Percentiles rank a stretch among this genome's conserved stretches.
Evolutionary conservation across 495 filamentous ascomycete species (phyloP).

Genomic region (Trichoderma gamsii): DNA sequence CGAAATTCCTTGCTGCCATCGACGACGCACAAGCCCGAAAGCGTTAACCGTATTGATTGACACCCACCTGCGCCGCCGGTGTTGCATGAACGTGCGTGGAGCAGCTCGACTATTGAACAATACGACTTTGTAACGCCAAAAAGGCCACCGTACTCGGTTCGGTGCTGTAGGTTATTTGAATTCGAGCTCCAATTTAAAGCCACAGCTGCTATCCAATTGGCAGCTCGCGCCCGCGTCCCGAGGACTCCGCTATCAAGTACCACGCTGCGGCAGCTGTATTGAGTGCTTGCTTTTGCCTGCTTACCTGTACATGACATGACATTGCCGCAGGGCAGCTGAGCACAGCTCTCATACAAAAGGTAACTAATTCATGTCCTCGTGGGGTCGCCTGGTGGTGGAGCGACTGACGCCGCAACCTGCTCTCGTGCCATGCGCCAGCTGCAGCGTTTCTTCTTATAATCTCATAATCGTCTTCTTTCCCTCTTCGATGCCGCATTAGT

Average conservation of each 20-base stretch:
- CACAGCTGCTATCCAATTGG: not conserved
- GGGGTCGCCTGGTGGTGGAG: constrained; percentile 1
- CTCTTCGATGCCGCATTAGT: not conserved
- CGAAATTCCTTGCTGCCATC: not conserved
- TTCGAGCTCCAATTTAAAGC: too few species aligned
- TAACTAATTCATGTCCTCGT: not conserved
- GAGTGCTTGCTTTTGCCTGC: not conserved
- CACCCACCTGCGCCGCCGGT: not conserved
- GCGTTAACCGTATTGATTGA: not conserved
- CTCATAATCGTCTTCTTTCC: not conserved
- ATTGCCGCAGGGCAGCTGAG: too few species aligned
- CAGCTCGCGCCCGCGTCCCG: not conserved
- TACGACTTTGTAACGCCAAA: too few species aligned
- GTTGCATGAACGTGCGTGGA: constrained; percentile 1
- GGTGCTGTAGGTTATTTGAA: too few species aligned
- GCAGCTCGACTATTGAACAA: not conserved
- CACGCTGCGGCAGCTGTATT: not conserved
- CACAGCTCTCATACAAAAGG: too few species aligned
- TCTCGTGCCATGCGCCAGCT: not conserved
- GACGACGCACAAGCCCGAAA: constrained; percentile 1
- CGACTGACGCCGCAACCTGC: not conserved
- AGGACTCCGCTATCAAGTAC: not conserved
- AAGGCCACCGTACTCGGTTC: too few species aligned
- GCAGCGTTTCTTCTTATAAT: not conserved
- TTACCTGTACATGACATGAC: too few species aligned